phyloP scores from a whole-genome alignment of 2,329 filamentous ascomycete species.

The Pyrenophora graminea region DNA sequence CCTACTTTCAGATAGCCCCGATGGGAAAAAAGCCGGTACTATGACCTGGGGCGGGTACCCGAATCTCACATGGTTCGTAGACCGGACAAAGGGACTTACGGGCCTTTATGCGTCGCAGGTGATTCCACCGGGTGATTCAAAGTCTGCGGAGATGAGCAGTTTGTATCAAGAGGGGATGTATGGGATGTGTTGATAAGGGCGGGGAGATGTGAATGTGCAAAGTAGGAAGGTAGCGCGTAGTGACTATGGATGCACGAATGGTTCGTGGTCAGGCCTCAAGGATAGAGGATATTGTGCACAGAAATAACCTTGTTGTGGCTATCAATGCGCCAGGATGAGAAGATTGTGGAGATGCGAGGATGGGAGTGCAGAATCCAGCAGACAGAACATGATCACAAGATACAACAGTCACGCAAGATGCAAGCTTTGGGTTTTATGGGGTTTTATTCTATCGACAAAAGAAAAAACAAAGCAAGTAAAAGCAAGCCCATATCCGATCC shows the following conservation, averaged over 20 bases:
- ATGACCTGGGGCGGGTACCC: conserved; percentile 43
- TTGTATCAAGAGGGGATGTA: conserved; percentile 24
- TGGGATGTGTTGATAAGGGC: too few species aligned
- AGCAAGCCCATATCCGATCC: too few species aligned
- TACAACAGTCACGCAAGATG: too few species aligned
- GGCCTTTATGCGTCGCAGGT: conserved; percentile 40
- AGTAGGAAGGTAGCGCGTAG: not conserved
- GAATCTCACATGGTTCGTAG: conserved; percentile 42
- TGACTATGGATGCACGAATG: too few species aligned
- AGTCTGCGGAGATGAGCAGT: conserved; percentile 14
- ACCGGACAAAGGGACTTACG: conserved; percentile 37
- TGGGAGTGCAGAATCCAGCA: too few species aligned
- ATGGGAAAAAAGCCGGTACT: conserved; percentile 33
- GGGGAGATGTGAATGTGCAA: too few species aligned
- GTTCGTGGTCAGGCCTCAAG: too few species aligned
- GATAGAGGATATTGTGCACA: too few species aligned
- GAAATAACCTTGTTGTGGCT: too few species aligned
- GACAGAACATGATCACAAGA: too few species aligned
- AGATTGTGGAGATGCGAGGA: too few species aligned
- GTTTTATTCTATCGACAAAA: not conserved
- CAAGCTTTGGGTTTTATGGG: not conserved
- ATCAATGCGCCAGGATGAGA: too few species aligned
- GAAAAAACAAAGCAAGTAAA: not conserved
- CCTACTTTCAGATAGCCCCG: conserved; percentile 20
- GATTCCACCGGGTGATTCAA: conserved; percentile 35